phyloP scores from a whole-genome alignment of 2,329 filamentous ascomycete genomes.

The Ascochyta koolunga region DNA sequence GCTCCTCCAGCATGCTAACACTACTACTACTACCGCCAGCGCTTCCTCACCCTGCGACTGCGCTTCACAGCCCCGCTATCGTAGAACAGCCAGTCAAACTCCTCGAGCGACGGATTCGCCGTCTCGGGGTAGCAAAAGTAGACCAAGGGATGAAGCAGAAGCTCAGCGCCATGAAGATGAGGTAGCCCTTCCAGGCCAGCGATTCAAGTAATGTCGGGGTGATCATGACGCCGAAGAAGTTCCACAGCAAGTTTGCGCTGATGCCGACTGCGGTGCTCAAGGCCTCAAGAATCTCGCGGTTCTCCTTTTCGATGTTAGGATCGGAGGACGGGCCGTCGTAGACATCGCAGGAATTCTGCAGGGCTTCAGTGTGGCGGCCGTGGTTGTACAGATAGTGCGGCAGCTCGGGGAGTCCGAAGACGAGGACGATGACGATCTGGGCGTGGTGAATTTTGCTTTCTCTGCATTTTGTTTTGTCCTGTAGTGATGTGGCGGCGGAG shows the following conservation, averaged over 20 bases:
- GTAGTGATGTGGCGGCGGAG: no score
- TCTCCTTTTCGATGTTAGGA: conserved; percentile 59
- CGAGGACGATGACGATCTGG: conserved; percentile 49
- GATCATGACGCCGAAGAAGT: conserved; percentile 61
- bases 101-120: conserved; percentile 43
- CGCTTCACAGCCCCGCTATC: conserved; percentile 34
- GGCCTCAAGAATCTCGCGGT: conserved; percentile 50
- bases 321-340: conserved; percentile 56
- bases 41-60: conserved; percentile 30
- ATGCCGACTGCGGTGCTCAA: conserved; percentile 55
- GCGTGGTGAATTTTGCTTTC: neutral
- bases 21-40: conserved; percentile 30
- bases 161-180: conserved; percentile 60
- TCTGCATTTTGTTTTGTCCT: no score
- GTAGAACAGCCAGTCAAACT: conserved; percentile 45
- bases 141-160: conserved; percentile 53
- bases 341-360: conserved; percentile 57
- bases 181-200: conserved; percentile 58
- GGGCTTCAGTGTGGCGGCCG: conserved; percentile 54
- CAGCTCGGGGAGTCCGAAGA: conserved; percentile 43
- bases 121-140: conserved; percentile 54
- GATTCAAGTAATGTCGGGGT: conserved; percentile 57
- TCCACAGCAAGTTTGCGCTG: conserved; percentile 57
- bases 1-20: neutral
- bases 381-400: conserved; percentile 38